Base-by-base conservation (phyloP, 2,329 filamentous ascomycete genomes). In the Moelleriella libera region DNA sequence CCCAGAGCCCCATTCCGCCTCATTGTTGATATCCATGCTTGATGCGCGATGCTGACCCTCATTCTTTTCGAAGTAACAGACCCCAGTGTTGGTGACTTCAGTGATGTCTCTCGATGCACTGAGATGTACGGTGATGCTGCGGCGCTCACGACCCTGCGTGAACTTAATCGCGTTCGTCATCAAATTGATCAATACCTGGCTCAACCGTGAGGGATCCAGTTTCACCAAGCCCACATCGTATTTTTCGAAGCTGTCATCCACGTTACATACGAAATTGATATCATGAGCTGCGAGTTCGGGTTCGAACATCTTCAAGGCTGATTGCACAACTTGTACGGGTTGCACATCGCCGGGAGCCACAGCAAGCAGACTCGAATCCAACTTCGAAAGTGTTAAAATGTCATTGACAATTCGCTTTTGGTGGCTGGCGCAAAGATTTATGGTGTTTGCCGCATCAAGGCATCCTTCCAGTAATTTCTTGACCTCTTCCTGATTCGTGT, bases 371-470 rank as follows among this genome's bases (percentile, higher is more conserved):
- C 80, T 80, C 2, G 80, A 84, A 57, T 87, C 83, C 11, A 87
- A 70, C 57, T 87, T 83, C 32, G 76, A 81, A 14, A 84, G 64
- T 1, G 80, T 83, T 14, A 83, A 63, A 42, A 83, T 76, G 53
- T 83, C 80, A 55, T 83, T 78, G 12, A 83, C 78, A 48, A 83
- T 83, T 6, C 79, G 71, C 65, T 85, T 85, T 61, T 89, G 83
- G 63, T 87, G 86, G 57, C 80, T 85, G 46, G 84, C 83, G 61
- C 86, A 92, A 11, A 89, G 70, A 28, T 81, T 80, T 58, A 90
- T 89, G 1, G 85, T 89, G 54, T 86, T 83, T n/a, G 85, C 82
- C 6, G 85, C 84, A 60, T 89, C 84, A 21, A 87, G 71, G 50
- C 76, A 77, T 34, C 65, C 67, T 21, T 78, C 74, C 28, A 81